A percentile compares a stretch with the other conserved stretches of the same genome.
Evolutionary conservation across 495 filamentous ascomycete genomes (phyloP).

Genomic region (Aspergillus asperescens): DNA sequence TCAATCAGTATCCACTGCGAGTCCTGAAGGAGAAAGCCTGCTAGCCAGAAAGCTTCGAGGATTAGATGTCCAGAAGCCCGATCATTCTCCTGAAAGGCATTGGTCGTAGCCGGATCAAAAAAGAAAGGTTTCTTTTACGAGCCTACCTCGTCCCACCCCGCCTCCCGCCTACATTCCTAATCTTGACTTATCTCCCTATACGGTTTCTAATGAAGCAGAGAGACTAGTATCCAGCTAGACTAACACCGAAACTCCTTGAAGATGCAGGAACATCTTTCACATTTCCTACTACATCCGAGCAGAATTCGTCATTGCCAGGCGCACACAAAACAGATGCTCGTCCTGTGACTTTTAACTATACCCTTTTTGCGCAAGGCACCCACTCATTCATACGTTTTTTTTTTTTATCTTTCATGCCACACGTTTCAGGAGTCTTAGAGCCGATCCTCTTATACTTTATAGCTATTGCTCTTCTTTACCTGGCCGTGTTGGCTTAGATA

Average conservation of each 20-base stretch:
- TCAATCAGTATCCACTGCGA: slow-evolving; percentile 36
- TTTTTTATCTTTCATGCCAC: too few relatives aligned
- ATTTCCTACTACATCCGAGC: background rate
- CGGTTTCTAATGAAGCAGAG: background rate
- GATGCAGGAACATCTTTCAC: slow-evolving; percentile 9
- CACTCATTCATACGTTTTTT: too few relatives aligned
- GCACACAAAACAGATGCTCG: background rate
- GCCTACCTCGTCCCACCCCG: background rate
- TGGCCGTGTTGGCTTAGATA: too few relatives aligned
- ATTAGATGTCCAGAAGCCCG: slow-evolving; percentile 40
- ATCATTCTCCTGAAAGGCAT: background rate
- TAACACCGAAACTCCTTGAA: background rate
- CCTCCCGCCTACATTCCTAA: background rate
- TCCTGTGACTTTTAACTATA: background rate
- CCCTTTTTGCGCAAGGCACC: background rate
- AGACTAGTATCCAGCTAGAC: background rate
- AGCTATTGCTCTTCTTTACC: too few relatives aligned
- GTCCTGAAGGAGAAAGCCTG: slow-evolving; percentile 50
- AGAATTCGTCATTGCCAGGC: background rate
- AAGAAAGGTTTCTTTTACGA: too few relatives aligned
- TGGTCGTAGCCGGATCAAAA: background rate
- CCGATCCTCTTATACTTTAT: too few relatives aligned
- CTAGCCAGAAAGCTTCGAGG: slow-evolving; percentile 50
- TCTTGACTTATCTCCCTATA: too few relatives aligned
- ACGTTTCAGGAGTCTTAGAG: too few relatives aligned